A percentile compares a stretch with the other conserved stretches of the same genome.
These are phyloP conservation scores for Corylus heterophylla DNA, from an alignment of 306 rosid genomes.

Conservation along the genomic window DNA sequence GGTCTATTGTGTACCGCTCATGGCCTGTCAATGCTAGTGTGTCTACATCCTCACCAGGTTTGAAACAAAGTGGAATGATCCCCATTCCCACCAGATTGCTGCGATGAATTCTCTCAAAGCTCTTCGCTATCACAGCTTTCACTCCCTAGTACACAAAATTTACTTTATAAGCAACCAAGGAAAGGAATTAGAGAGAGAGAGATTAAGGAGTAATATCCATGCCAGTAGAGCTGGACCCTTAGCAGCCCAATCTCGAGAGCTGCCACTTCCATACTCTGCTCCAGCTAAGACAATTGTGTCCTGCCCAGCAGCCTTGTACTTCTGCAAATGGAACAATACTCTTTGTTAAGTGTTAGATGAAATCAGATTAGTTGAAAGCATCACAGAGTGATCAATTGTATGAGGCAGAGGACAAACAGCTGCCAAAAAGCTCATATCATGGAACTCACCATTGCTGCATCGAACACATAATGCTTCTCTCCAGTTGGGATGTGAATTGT, in stretches of 20 bases:
- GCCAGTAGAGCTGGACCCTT: slow-evolving; percentile 48
- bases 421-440: too few relatives aligned
- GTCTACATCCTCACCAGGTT: slow-evolving; percentile 47
- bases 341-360: background rate
- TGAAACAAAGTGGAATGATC: slow-evolving; percentile 13
- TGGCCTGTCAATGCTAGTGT: slow-evolving; percentile 40
- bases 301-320: slow-evolving; percentile 38
- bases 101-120: slow-evolving; percentile 43
- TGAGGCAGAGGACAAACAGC: background rate
- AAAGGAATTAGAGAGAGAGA: background rate
- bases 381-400: background rate
- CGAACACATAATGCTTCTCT: slow-evolving; percentile 36
- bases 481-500: slow-evolving; percentile 50
- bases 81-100: slow-evolving; percentile 30
- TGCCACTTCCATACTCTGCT: slow-evolving; percentile 48
- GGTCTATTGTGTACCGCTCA: slow-evolving; percentile 36
- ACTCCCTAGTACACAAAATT: slow-evolving; percentile 29
- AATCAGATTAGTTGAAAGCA: background rate
- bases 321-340: slow-evolving; percentile 18
- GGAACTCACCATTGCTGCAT: slow-evolving; percentile 45
- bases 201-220: background rate
- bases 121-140: slow-evolving; percentile 52
- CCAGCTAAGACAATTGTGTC: slow-evolving; percentile 45
- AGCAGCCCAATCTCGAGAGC: slow-evolving; percentile 50
- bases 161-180: slow-evolving; percentile 5